A percentile compares a stretch with the other conserved stretches of the same genome.
These are phyloP conservation scores for Lentinula novae-zelandiae DNA, from an alignment of 1,284 basidiomycete genomes.

Conservation along the genomic window DNA sequence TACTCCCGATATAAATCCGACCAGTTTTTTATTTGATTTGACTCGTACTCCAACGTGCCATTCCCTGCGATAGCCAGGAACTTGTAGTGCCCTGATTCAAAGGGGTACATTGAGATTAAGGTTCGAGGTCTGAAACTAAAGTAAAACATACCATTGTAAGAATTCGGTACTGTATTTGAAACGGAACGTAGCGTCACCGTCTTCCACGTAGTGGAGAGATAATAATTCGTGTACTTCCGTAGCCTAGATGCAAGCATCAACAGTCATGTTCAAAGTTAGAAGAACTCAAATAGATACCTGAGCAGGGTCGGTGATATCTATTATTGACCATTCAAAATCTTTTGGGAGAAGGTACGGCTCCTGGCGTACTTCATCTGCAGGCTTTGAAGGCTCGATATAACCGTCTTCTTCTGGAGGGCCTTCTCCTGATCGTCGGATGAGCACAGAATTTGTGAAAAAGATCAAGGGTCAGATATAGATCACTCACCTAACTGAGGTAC, in stretches of 20 bases:
- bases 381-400: slow-evolving; percentile 82
- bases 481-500: slow-evolving; percentile 78
- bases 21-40: slow-evolving; percentile 84
- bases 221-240: slow-evolving; percentile 93
- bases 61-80: slow-evolving; percentile 89
- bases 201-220: slow-evolving; percentile 95
- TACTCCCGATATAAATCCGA: slow-evolving; percentile 98
- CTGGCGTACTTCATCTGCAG: slow-evolving; percentile 77
- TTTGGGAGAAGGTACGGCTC: slow-evolving; percentile 87
- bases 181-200: slow-evolving; percentile 92
- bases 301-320: slow-evolving; percentile 78
- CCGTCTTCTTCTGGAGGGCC: slow-evolving; percentile 73
- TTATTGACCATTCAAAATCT: slow-evolving; percentile 89
- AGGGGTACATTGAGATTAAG: slow-evolving; percentile 1
- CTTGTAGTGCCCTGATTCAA: slow-evolving; percentile 83
- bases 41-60: slow-evolving; percentile 98
- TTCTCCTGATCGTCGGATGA: slow-evolving; percentile 47
- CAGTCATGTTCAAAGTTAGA: background rate
- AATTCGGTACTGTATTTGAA: slow-evolving; percentile 98
- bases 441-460: background rate
- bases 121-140: background rate
- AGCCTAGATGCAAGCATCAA: slow-evolving; percentile 43
- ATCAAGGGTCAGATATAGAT: background rate
- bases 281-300: slow-evolving; percentile 43
- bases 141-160: slow-evolving; percentile 75